Percentiles rank a stretch among this genome's conserved stretches.
Conservation (phyloP, 306 rosid species). For the Prosopis cineraria region DNA sequence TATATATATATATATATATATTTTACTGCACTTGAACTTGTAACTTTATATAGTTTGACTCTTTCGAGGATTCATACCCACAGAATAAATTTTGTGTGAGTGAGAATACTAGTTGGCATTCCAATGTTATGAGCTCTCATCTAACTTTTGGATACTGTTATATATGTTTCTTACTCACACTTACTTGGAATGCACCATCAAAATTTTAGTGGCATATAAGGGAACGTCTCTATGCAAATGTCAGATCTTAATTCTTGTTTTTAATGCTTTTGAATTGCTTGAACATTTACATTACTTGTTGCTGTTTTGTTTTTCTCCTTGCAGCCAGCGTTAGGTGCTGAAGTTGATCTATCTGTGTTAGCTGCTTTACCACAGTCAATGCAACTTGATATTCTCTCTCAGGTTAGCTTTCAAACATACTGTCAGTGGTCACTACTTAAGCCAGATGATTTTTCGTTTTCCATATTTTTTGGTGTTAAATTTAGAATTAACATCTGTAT, state of each 20-base stretch:
- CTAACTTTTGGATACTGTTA: background rate
- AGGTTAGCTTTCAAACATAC: constrained; percentile 50
- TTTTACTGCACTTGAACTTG: background rate
- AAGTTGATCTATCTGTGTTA: constrained; percentile 75
- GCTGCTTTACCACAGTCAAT: constrained; percentile 91
- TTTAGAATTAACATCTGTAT: background rate
- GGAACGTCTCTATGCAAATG: constrained; percentile 19
- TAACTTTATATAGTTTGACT: background rate
- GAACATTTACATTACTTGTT: constrained; percentile 5
- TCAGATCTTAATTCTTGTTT: constrained; percentile 5
- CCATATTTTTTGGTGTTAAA: background rate
- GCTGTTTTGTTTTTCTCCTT: constrained; percentile 28
- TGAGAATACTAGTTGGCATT: constrained; percentile 21
- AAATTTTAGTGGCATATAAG: background rate
- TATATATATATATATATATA: background rate
- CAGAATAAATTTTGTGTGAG: background rate
- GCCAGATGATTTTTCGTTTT: constrained; percentile 21
- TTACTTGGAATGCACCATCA: constrained; percentile 13
- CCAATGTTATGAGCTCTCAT: constrained; percentile 18
- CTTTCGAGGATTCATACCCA: background rate
- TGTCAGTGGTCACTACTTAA: background rate
- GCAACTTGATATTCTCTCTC: constrained; percentile 85
- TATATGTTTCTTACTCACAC: constrained; percentile 21
- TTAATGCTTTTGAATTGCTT: constrained; percentile 8
- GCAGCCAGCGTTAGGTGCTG: constrained; percentile 65